Percentiles rank a stretch among this genome's conserved stretches.
These are phyloP conservation scores for Quercus tomentella DNA, from an alignment of 331 rosid genomes.

Conservation along the genomic window DNA sequence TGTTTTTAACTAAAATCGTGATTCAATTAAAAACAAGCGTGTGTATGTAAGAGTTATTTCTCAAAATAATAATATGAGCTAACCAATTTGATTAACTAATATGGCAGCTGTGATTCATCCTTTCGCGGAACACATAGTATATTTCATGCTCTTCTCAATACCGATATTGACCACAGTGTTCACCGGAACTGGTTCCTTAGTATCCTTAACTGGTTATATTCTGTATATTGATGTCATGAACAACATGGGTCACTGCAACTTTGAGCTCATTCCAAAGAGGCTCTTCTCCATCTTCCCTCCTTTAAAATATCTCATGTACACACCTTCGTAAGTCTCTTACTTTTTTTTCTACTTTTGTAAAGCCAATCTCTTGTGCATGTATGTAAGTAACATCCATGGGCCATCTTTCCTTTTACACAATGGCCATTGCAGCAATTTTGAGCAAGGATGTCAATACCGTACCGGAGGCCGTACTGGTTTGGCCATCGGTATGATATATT, in stretches of 20 bases:
- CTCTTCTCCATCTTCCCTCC: conserved; percentile 61
- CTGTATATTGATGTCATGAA: conserved; percentile 76
- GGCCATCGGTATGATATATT: no score
- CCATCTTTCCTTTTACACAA: no score
- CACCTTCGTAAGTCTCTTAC: conserved; percentile 68
- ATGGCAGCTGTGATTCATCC: conserved; percentile 89
- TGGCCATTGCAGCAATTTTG: no score
- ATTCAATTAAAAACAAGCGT: no score
- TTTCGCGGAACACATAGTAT: conserved; percentile 72
- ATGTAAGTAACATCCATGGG: no score
- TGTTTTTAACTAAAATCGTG: no score
- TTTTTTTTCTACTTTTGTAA: background rate
- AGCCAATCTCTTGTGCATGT: no score
- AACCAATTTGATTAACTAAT: no score
- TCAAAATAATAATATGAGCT: no score
- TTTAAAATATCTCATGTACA: conserved; percentile 62
- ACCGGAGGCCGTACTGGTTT: no score
- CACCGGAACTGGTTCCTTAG: conserved; percentile 40
- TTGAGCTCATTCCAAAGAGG: conserved; percentile 57
- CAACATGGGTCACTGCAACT: conserved; percentile 91
- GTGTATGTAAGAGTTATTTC: no score
- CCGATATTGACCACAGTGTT: conserved; percentile 35
- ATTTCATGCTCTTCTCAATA: conserved; percentile 56
- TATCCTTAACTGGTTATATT: conserved; percentile 29
- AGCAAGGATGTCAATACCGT: no score